Base-by-base conservation (phyloP, 306 rosid genomes). In the Coriaria nepalensis region DNA sequence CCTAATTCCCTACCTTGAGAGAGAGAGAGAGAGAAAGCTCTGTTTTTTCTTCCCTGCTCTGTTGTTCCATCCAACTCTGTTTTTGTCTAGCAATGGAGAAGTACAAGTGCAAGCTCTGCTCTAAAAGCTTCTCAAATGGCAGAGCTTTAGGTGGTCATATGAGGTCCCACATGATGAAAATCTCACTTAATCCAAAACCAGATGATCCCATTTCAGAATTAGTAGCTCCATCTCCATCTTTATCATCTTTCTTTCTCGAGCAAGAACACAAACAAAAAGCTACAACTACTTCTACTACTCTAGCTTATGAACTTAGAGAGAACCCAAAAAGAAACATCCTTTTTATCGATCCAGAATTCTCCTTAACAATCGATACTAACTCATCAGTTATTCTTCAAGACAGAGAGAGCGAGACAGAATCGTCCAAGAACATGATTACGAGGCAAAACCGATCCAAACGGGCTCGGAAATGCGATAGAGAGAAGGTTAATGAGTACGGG, bases 91-190 rank as follows among this genome's bases (percentile, higher is more conserved):
- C 10, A 62, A 82, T 80, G 87, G 95, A 90, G 71, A 79, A 60
- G 61, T 79, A 84, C 34, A 57, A 45, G 40, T 57, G 97, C 65
- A 81, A 75, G 72, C 75, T 81, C 33, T 90, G 94, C 52, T 77
- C 55, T 10, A 68, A 83, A 60, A 75, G 54, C 63, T 90, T 90
- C 66, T 53, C 81, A 9, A 90, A 84, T 62, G 97, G 97, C 47
- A 79, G 78, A 58, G 94, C 97, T 6, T 71, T 81, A 15, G 97
- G 95, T 5, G 97, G 95, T 46, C 97, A 90, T 71, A 84, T 84
- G 95, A 75, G 95, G 77, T 77, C 97, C 69, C 95, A 90, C 68
- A 75, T 90, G 80, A 55, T 74, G 82, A 77, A 66, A 69, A 86
- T 81, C 36, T 77, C 80, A 0, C 14, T 81, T 59, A 80, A 77